Evolutionary conservation across 257 asterid genomes (phyloP).

Genomic region (Lantana camara): DNA sequence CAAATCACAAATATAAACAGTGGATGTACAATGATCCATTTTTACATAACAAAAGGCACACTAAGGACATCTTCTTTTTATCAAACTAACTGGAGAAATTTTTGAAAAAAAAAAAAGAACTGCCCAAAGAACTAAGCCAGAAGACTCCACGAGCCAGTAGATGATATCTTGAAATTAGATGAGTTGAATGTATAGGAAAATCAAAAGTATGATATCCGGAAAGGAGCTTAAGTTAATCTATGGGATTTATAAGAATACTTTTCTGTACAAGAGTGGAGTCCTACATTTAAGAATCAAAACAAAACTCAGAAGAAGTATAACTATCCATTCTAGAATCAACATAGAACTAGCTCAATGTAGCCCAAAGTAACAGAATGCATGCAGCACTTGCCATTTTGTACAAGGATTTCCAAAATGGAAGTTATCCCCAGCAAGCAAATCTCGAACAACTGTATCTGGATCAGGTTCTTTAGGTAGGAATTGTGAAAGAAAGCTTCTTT

Average conservation of each 20-base stretch:
- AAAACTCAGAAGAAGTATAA: background rate
- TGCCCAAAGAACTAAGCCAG: background rate
- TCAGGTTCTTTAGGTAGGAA: conserved; percentile 69
- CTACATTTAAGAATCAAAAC: conserved; percentile 9
- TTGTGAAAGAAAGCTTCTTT: conserved; percentile 60
- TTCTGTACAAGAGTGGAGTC: background rate
- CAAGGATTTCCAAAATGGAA: conserved; percentile 85
- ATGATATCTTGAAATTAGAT: too few species aligned
- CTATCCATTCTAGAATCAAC: conserved; percentile 10
- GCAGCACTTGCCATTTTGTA: conserved; percentile 68
- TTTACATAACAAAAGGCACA: background rate
- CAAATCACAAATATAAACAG: conserved; percentile 15
- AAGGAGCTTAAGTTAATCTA: too few species aligned
- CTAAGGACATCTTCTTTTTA: background rate
- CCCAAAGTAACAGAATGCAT: conserved; percentile 26
- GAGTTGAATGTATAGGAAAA: too few species aligned
- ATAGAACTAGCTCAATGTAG: conserved; percentile 17
- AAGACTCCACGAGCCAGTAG: too few species aligned
- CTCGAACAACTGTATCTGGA: conserved; percentile 55
- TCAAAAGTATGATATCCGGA: too few species aligned
- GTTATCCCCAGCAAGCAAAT: conserved; percentile 76
- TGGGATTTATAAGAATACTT: conserved; percentile 7
- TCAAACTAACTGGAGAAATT: too few species aligned
- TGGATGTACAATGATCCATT: conserved; percentile 17
- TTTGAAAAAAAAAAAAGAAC: background rate